These are phyloP conservation scores for Phalaenopsis hybrid DNA, from an alignment of 116 monocot genomes.

Conservation along the genomic window DNA sequence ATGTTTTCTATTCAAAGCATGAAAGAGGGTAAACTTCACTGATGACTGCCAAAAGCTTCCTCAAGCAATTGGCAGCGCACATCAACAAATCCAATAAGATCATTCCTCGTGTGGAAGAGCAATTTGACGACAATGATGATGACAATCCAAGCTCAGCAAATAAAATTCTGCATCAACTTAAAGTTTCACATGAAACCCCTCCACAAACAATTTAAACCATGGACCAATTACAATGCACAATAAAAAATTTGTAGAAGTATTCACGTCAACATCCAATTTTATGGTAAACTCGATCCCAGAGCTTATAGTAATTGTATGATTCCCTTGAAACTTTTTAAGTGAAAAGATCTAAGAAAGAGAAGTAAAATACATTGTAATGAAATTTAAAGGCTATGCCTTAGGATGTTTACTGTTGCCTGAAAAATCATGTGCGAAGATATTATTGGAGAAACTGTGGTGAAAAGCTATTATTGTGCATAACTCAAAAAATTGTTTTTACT, in stretches of 20 bases:
- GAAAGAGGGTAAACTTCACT: background rate
- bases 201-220: background rate
- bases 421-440: too few relatives aligned
- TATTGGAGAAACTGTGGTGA: too few relatives aligned
- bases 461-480: too few relatives aligned
- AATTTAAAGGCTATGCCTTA: too few relatives aligned
- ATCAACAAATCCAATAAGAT: background rate
- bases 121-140: background rate
- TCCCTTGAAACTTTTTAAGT: too few relatives aligned
- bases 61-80: background rate
- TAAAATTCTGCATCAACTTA: background rate
- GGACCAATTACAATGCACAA: background rate
- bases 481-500: too few relatives aligned
- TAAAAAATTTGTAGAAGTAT: background rate
- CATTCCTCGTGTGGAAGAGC: background rate
- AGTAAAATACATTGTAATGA: too few relatives aligned
- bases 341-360: too few relatives aligned
- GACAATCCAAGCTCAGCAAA: background rate
- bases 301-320: too few relatives aligned
- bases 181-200: background rate
- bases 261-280: too few relatives aligned
- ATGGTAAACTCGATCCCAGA: too few relatives aligned
- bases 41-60: background rate
- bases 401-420: too few relatives aligned
- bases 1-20: background rate